These are phyloP conservation scores for Plasmodium knowlesi DNA, from an alignment of 169 alveolate species.

Conservation along the genomic window DNA sequence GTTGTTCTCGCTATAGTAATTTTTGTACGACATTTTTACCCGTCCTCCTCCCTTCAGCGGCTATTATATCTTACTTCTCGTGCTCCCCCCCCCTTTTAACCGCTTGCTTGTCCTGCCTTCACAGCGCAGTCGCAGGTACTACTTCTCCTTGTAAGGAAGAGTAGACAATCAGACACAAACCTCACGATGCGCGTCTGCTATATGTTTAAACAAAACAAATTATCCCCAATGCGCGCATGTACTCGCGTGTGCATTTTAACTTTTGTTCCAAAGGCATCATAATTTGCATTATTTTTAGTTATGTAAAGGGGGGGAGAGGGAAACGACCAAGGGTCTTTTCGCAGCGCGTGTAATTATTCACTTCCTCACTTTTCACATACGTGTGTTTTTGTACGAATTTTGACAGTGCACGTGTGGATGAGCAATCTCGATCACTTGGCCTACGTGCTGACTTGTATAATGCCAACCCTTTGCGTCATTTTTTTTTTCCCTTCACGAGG, in stretches of 20 bases:
- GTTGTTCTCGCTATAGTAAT: constrained; percentile 22
- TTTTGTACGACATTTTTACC: constrained; percentile 65
- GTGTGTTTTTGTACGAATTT: background rate
- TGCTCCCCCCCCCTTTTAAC: background rate
- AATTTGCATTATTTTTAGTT: background rate
- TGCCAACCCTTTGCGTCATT: background rate
- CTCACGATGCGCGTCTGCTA: background rate
- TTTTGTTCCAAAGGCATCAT: background rate
- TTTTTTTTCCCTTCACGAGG: background rate
- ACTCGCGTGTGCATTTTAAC: background rate
- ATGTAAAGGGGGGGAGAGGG: background rate
- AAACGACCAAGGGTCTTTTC: background rate
- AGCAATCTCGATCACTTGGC: background rate
- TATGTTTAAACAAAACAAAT: background rate
- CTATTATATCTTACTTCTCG: background rate
- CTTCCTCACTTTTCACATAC: background rate
- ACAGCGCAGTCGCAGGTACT: background rate
- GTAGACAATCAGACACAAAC: background rate
- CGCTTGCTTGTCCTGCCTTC: background rate
- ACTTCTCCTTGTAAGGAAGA: background rate
- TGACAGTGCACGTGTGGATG: background rate
- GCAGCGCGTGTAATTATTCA: background rate
- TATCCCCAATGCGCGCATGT: background rate
- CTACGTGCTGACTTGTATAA: background rate
- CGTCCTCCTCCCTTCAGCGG: background rate